Evolutionary conservation across 164 flowering plant genomes (phyloP).

Genomic region (grape (Vitis vinifera)): DNA sequence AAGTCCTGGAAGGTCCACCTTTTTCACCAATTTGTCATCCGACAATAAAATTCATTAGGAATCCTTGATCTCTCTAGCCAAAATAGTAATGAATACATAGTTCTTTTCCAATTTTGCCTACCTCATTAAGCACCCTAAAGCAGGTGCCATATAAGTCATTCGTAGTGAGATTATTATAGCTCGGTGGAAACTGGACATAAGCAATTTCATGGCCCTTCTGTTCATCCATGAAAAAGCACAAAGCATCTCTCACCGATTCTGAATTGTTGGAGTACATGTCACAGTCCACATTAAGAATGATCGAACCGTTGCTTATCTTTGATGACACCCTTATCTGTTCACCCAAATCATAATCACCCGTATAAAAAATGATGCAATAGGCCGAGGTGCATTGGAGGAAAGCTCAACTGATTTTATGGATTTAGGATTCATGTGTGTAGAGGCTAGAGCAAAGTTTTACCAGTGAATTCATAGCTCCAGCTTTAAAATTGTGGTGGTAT

Average conservation of each 20-base stretch:
- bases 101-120: background rate
- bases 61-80: too few relatives aligned
- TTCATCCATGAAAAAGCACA: constrained; percentile 45
- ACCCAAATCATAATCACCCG: too few relatives aligned
- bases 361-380: too few relatives aligned
- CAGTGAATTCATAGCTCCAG: constrained; percentile 37
- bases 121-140: constrained; percentile 5
- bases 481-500: constrained; percentile 31
- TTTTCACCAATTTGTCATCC: background rate
- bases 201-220: constrained; percentile 35
- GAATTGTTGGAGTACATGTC: constrained; percentile 46
- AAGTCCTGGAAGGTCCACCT: constrained; percentile 23
- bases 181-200: constrained; percentile 34
- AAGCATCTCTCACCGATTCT: constrained; percentile 30
- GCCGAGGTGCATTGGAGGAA: too few relatives aligned
- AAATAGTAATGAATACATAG: too few relatives aligned
- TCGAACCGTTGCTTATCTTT: too few relatives aligned
- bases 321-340: too few relatives aligned
- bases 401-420: background rate
- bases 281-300: constrained; percentile 22
- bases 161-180: background rate
- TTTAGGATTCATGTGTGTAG: too few relatives aligned
- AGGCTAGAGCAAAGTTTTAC: constrained; percentile 12
- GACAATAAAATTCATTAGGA: constrained; percentile 7
- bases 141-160: constrained; percentile 23